These are phyloP conservation scores for Solanum sejunctum DNA, from an alignment of 257 asterid genomes.

Conservation along the genomic window DNA sequence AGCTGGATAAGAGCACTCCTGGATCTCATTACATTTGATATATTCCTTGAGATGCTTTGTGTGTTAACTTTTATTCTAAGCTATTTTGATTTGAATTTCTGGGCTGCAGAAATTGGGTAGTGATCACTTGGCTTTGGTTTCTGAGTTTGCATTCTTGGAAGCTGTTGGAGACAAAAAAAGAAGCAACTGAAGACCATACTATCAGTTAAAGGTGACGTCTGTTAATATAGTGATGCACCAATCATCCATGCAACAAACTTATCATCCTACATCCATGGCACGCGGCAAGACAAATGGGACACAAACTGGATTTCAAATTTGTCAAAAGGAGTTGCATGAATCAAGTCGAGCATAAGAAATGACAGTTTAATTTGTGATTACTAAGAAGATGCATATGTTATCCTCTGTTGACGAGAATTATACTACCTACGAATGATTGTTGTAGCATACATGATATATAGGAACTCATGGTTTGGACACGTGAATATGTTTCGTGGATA, in stretches of 20 bases:
- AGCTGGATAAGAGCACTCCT: background rate
- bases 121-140: conserved; percentile 29
- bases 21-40: background rate
- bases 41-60: background rate
- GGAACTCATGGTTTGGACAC: background rate
- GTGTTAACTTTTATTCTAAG: background rate
- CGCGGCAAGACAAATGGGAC: background rate
- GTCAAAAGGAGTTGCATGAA: background rate
- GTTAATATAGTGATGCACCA: background rate
- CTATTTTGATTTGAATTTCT: background rate
- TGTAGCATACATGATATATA: background rate
- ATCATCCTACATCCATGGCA: background rate
- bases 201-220: background rate
- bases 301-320: background rate
- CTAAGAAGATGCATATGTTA: background rate
- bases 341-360: background rate
- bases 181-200: background rate
- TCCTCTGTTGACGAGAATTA: background rate
- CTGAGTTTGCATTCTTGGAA: conserved; percentile 18
- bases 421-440: background rate
- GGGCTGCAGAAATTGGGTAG: conserved; percentile 22
- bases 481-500: background rate
- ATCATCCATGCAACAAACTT: background rate
- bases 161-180: background rate
- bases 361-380: background rate